Base-by-base conservation (phyloP, 768 basidiomycete genomes). In the Pleurotus citrinopileatus region DNA sequence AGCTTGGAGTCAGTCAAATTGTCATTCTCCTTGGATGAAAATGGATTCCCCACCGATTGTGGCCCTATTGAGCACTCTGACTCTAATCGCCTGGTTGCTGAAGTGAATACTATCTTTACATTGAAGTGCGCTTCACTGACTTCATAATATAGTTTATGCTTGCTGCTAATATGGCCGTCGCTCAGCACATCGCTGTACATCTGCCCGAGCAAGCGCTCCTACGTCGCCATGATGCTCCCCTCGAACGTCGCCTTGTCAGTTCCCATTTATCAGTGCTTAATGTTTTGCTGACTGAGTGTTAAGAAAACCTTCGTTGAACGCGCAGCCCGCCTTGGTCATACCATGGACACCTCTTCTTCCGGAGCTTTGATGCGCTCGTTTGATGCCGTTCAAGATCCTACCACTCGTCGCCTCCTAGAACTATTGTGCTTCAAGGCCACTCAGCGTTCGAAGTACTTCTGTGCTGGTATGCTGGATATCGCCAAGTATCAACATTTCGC, bases 391-490 rank as follows among this genome's bases (percentile, higher is more conserved):
- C 64, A 78, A 36, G 84, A 95, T 57, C 82, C 86, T 6, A 83
- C 84, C 50, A 87, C 87, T 54, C 86, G 85, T 54, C 73, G 81
- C 46, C 78, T 94, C n/a, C 74, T 99, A 8, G 86, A 94, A 68
- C 66, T 97, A 28, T 76, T 98, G 37, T 84, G 86, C 13, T 85
- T 82, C 67, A 97, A 97, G 70, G 88, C 94, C n/a, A 98, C 94
- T 57, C 89, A 93, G 56, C 82, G 87, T 48, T 93, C 97, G 60
- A 95, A 94, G 70, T 99, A 99, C 72, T 98, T 98, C 85, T 99
- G 97, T 66, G 83, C 94, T 22, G 97, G 97, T 58, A 98, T 98
- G 96, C 77, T 99, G 61, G 97, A 99, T 70, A 99, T 99, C 63
- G 93, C 94, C 37, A 98, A 98, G 74, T 99, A 98, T 65, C 73